Evolutionary conservation across 2,329 filamentous ascomycete species (phyloP), one percentile per base, ranked within the genome.

Genomic region (Alternaria rosae): DNA sequence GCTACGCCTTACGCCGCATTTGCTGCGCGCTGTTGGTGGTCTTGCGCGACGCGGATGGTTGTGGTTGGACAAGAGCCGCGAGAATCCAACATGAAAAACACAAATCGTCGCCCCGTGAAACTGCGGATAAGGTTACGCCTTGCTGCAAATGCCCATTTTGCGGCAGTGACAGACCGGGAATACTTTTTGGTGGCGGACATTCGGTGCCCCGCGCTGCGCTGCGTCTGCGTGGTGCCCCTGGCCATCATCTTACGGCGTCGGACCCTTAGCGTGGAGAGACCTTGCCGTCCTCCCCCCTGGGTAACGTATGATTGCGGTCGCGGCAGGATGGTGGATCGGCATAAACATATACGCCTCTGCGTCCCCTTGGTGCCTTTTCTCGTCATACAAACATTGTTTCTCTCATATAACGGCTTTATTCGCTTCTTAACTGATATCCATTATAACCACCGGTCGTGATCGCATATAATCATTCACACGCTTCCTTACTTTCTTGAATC

Each of bases 331-430:
- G 55, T 62, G 64, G 35, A 64, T 67, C 65, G 59, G 65, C 67
- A 70, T 70, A 68, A 69, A 61, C 61, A 65, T 54, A 57, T 59
- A 63, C 62, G 60, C 59, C 60, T 66, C 55, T 63, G 62, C 61
- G 47, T 45, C 60, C 52, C 59, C 67, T 62, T 62, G 63, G 67
- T 59, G 61, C 64, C 53, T 51, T 61, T 57, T 62, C 43, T 61
- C 57, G 53, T 59, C 64, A 56, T 62, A 45, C 63, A 69, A 66
- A 68, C 61, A 69, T 66, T 65, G 61, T 67, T 69, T 62, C 59
- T 35, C 53, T 59, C 52, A 51, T 48, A 45, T 23, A 35, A 45
- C 50, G 23, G 43, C 35, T 56, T 52, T 56, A 61, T 64, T 41
- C 43, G 45, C 54, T 57, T 59, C 51, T 52, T 59, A 55, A 38